Evolutionary conservation across 306 rosid genomes (phyloP), one percentile per base, ranked within the genome.

Genomic region (Castanospermum australe): DNA sequence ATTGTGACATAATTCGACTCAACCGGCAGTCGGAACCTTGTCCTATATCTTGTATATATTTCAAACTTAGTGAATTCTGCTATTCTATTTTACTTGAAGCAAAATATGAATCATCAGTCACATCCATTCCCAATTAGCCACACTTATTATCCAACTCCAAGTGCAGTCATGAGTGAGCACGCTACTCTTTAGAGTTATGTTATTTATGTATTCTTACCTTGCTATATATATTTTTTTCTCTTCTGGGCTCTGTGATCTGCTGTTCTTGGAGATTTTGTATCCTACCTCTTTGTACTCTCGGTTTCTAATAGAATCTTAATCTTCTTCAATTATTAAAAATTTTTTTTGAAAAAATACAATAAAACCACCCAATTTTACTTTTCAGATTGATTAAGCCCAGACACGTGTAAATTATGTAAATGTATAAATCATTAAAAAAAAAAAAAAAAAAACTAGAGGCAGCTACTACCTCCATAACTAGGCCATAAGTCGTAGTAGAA

Each of bases 391-490:
- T 51, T 48, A 67, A 60, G 69, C 28, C 75, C 73, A 57, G 55
- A 51, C 32, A 7, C 8, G 0, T 33, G 38, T 25, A 28, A 70
- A 66, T 57, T 64, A 50, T 66, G 71, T 48, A 79, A 76, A 70
- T 48, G 75, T 51, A 63, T 45, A 36, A 61, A 30, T 65, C 68
- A 44, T 61, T n/a, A n/a, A n/a, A n/a, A n/a, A n/a, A n/a, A n/a
- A n/a, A n/a, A n/a, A n/a, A n/a, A 55, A 47, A 61, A 74, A 78
- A 86, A 83, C 69, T 32, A 70, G 28, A 44, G 76, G 71, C 25
- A 64, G 65, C 74, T n/a, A 56, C 73, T 80, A 94, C 97, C 95
- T 94, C 97, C 99, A 94, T 94, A 60, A 92, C 94, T 28, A 94
- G 93, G 82, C 97, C 99, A 79, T 91, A 89, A 18, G 99, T 92